Evolutionary conservation across 352 stramenopile genomes (phyloP), one percentile per base, ranked within the genome.

Genomic region (Globisporangium acanthophoron): DNA sequence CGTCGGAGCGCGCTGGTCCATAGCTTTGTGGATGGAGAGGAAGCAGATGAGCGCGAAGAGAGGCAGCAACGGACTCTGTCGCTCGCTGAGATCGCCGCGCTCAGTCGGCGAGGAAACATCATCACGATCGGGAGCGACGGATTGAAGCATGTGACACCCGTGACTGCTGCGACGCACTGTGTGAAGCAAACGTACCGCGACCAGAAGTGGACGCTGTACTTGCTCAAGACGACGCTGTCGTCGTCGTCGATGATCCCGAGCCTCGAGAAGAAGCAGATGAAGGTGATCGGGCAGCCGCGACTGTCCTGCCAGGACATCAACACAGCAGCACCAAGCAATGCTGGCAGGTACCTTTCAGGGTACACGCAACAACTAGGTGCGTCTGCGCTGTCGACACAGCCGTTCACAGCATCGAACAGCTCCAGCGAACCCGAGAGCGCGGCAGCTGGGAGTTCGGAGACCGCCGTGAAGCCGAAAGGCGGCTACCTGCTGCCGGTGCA

Each of bases 201-300:
- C 29, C 71, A 81, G 15, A 87, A 85, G 41, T 91, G 81, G 81
- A 83, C 74, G 61, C 65, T 85, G 33, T 88, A 85, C 48, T 61
- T 88, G 43, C 66, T 91, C 31, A 87, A 88, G 52, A 82, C 81
- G 16, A 80, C 74, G 37, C 61, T 89, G 3, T 91, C 81, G 9
- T 88, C 75, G 0, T 66, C 78, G 20, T 62, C 64, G 4, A 88
- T 89, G 77, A 74, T 86, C 40, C 77, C 78, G 21, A 64, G 70
- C 40, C 69, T 91, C 12, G 78, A 91, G 37, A 89, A 87, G 65
- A 89, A 89, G 54, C 71, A 85, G 40, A 74, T 88, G 53, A 70
- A 74, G 0, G 55, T 64, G 1, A 71, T 91, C n/a, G 81, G 77
- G 0, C 48, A 64, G 3, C 70, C 80, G 8, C 80, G 76, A 27